Conservation (phyloP, 371 early-diverging fungal genomes). For the Mycotypha africana region DNA sequence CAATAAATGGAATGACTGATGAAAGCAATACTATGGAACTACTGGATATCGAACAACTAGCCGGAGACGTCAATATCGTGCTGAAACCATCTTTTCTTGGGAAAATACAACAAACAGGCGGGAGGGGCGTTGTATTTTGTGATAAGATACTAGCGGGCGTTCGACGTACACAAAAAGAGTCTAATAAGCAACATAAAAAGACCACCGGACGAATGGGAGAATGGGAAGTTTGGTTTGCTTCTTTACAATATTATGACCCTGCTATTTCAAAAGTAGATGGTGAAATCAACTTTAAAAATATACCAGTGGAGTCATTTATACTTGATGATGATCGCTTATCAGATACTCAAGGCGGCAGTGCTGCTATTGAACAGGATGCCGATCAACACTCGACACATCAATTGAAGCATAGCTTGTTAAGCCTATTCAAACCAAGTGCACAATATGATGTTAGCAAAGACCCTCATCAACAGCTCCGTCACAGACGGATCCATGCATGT, state of each 20-base stretch:
- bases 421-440: conserved; percentile 1
- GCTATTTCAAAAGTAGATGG: not conserved
- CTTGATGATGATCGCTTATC: conserved; percentile 3
- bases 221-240: conserved; percentile 39
- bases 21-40: conserved; percentile 7
- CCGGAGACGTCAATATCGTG: conserved; percentile 9
- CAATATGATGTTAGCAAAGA: not conserved
- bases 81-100: conserved; percentile 21
- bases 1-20: not conserved
- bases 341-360: too few relatives aligned
- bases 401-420: conserved; percentile 1
- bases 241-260: conserved; percentile 26
- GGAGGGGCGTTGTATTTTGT: conserved; percentile 22
- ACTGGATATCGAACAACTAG: conserved; percentile 33
- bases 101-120: conserved; percentile 21
- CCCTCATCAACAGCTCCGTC: conserved; percentile 5
- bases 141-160: conserved; percentile 31
- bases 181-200: too few relatives aligned
- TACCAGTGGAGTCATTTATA: conserved; percentile 17
- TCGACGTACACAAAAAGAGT: conserved; percentile 11
- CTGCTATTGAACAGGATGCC: too few relatives aligned
- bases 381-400: too few relatives aligned
- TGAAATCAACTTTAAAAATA: not conserved
- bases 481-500: conserved; percentile 9
- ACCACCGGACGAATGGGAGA: conserved; percentile 1